phyloP scores from a whole-genome alignment of 176 grass and related monocot genomes.

The Saccharum officinarum region DNA sequence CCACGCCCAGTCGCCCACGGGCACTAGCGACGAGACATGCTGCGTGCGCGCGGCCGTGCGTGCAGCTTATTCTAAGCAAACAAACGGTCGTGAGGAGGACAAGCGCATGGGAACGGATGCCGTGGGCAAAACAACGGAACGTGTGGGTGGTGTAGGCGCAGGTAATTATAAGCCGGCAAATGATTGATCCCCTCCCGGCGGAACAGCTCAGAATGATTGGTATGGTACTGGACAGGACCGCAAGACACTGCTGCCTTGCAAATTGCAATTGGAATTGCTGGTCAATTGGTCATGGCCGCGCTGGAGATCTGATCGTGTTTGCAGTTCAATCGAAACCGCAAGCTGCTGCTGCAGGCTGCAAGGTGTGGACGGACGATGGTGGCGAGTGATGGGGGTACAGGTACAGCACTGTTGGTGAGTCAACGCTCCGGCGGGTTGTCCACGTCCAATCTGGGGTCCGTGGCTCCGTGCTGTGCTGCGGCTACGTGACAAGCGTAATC shows the following conservation, averaged over 20 bases:
- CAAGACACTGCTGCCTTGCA: too few species aligned
- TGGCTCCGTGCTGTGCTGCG: background rate
- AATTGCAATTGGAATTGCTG: too few species aligned
- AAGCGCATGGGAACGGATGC: background rate
- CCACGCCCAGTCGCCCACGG: background rate
- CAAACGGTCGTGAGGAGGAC: background rate
- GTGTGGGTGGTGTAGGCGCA: too few species aligned
- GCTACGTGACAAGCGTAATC: background rate
- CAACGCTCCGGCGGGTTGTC: background rate
- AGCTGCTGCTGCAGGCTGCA: too few species aligned
- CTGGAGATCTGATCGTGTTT: slow-evolving; percentile 4
- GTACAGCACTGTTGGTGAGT: background rate
- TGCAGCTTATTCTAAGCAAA: background rate
- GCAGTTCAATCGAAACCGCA: background rate
- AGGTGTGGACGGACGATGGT: background rate
- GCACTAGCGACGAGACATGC: too few species aligned
- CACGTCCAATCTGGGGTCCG: background rate
- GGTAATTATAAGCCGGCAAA: background rate
- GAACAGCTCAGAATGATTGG: too few species aligned
- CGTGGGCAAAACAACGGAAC: too few species aligned
- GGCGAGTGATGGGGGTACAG: background rate
- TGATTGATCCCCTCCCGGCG: too few species aligned
- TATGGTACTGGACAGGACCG: too few species aligned
- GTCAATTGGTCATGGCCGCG: background rate
- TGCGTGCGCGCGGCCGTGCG: too few species aligned